Base-by-base conservation (phyloP, 2,329 filamentous ascomycete genomes). In the Penicillium sp. region DNA sequence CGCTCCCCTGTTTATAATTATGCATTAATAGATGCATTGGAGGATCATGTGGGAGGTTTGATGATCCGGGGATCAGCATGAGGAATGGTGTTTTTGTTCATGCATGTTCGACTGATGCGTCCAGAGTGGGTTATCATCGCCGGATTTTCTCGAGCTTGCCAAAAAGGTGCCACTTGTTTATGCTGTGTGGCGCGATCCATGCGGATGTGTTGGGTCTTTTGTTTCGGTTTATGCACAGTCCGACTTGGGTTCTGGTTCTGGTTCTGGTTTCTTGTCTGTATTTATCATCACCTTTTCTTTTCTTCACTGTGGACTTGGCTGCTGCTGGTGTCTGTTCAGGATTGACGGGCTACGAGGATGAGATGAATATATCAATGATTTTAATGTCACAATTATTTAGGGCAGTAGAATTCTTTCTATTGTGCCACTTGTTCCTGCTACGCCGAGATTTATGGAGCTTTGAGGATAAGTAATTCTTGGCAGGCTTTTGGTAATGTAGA, bases 321-420 rank as follows among this genome's bases (percentile, higher is more conserved):
- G 35, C 58, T 34, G 25, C 42, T 52, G 54, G 41, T 25, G 39
- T 61, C 57, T 61, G 49, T 58, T 47, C 10, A 20, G 42, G 43
- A 42, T 55, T 55, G 49, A 43, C 41, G 54, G 60, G 42, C 47
- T 35, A 59, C 63, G 55, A 53, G 48, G 47, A 45, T 58, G 57
- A 62, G 59, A 59, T 50, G 62, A 62, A 66, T 61, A 63, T 63
- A 63, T 57, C 52, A 35, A 61, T 57, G 57, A 60, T 62, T 39
- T 60, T 41, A 5, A 52, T 52, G 49, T 39, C 17, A 39, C 22
- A 20, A 5, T 25, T n/a, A 8, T 15, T 10, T 42, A 15, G 10
- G 8, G 31, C 8, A 31, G 31, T 31, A 31, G 8, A 10, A 31
- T 31, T 10, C 8, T 31, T 10, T 8, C 31, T 31, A 31, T 31